Base-by-base conservation (phyloP, 768 basidiomycete species). In the Termitomyces sp. region DNA sequence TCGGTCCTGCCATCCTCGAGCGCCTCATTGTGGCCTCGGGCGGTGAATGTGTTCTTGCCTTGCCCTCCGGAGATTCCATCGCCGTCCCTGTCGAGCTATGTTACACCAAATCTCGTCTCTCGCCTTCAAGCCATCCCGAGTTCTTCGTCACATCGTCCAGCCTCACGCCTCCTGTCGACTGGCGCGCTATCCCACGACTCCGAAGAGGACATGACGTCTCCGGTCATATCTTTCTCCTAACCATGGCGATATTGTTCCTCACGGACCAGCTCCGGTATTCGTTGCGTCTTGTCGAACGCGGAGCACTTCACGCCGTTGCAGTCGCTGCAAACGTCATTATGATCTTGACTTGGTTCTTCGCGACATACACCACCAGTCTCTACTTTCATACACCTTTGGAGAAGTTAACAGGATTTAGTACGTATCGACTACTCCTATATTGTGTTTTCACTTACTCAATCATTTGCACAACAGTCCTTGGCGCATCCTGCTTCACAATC, bases 361-460 rank as follows among this genome's bases (percentile, higher is more conserved):
- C 91, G 61, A 72, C 78, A 9, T 82, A 80, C 57, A 90, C 90
- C 44, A 98, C 96, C 21, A 84, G 87, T 52, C 73, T 96, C 8
- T 98, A 93, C 69, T 98, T 96, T 76, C 96, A 98, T 67, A 79
- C 87, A 3, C 91, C 92, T 0, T 70, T 78, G 12, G 96, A 98
- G 74, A 98, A 98, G 73, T 58, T 91, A 34, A 84, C 87, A 2
- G 96, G 96, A 12, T 89, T 87, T 57, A 40, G 94, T 95, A 66
- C 67, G 91, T 84, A 3, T 35, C 32, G 42, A 42, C 19, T 39
- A 6, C 21, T 49, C 34, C 10, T 60, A 4, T 21, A 32, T 25
- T 28, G 27, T 46, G 5, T 25, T 23, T 34, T 19, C 34, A 11
- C 14, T 40, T 23, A 21, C 35, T 51, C 42, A 14, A 30, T 39